Base-by-base conservation (phyloP, 1,284 basidiomycete genomes). In the Sporisorium exsertum region DNA sequence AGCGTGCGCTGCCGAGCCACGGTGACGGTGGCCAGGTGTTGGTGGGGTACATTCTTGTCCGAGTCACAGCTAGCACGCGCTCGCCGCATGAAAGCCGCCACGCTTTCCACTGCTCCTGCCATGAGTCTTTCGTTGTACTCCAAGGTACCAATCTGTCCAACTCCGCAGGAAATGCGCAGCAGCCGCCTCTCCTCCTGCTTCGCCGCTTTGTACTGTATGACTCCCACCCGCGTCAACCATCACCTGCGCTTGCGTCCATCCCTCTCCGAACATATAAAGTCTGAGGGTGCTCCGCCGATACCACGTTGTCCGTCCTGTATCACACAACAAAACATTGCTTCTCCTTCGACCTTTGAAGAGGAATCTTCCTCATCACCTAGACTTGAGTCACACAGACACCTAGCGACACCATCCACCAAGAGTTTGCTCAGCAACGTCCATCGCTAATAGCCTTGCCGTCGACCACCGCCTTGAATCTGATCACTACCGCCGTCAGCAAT, bases 11-110 rank as follows among this genome's bases (percentile, higher is more conserved):
- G 35, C 2, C n/a, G 40, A 45, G n/a, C n/a, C 18, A 13, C 22
- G 8, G n/a, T 45, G 27, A 55, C 45, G 43, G 43, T 47, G 33
- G 29, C 24, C 46, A 49, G 49, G 33, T 40, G 22, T 37, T 47
- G 13, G 32, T 20, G n/a, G n/a, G n/a, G 8, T 18, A 33, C 16
- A 43, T 42, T 55, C 37, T 27, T 45, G 27, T 35, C 56, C 56
- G 56, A 58, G 56, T 58, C 56, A 58, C 45, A 29, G 7, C 18
- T 27, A n/a, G 10, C 56, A 58, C 45, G 56, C 56, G 56, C 20
- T 26, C 45, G 22, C 18, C 35, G 32, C 42, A 37, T 58, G 56
- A 58, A 45, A 49, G 32, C 56, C 35, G 45, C 40, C 40, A 32
- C 40, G 53, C 32, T 58, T 26, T 20, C 26, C 42, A 32, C 12